Percentiles rank a stretch among this genome's conserved stretches.
Evolutionary conservation across 352 stramenopile species (phyloP).

Genomic region (Vaucheria bursata): DNA sequence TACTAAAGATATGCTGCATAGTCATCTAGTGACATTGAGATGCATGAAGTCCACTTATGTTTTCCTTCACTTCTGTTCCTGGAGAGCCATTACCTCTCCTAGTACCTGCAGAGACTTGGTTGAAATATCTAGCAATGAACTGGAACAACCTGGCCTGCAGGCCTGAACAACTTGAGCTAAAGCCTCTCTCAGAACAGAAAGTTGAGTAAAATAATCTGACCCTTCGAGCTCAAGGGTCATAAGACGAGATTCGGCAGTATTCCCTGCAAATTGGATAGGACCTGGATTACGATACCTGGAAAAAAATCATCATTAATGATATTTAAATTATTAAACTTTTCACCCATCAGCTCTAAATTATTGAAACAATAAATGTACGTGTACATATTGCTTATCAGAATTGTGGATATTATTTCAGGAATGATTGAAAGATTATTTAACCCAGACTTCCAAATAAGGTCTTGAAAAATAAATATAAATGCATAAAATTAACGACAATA

Average conservation of each 20-base stretch:
- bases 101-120: conserved; percentile 47
- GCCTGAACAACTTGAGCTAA: conserved; percentile 24
- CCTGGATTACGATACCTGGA: conserved; percentile 44
- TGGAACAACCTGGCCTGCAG: conserved; percentile 40
- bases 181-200: conserved; percentile 30
- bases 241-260: conserved; percentile 41
- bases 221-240: conserved; percentile 46
- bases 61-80: conserved; percentile 12
- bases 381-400: no score
- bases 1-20: no score
- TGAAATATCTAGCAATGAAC: conserved; percentile 40
- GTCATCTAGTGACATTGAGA: no score
- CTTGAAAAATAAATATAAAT: no score
- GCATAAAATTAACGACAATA: no score
- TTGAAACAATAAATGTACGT: no score
- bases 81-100: conserved; percentile 36
- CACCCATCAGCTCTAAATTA: no score
- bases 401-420: no score
- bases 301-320: neutral
- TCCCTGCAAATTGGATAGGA: conserved; percentile 44
- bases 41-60: no score
- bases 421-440: no score
- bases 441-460: no score
- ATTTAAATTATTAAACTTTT: no score
- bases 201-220: conserved; percentile 44